A percentile compares a stretch with the other conserved stretches of the same genome.
Evolutionary conservation across 2,329 filamentous ascomycete genomes (phyloP).

Genomic region (Sclerotinia nivalis): DNA sequence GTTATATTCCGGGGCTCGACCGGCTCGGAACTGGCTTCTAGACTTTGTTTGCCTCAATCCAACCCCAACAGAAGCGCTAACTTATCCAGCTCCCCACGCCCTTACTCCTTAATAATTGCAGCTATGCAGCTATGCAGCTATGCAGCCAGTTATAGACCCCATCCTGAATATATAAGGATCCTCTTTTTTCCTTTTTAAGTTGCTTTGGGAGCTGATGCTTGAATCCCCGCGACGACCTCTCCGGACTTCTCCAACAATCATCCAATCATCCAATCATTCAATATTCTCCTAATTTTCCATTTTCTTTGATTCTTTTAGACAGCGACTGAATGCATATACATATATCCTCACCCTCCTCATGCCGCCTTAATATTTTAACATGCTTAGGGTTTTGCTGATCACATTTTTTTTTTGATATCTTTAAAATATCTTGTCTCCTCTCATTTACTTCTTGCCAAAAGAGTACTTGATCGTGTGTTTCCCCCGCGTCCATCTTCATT

Average conservation of each 20-base stretch:
- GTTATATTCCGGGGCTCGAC: not conserved
- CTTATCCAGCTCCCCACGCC: not conserved
- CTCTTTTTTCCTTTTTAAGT: too few species aligned
- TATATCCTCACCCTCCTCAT: not conserved
- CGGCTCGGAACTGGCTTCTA: not conserved
- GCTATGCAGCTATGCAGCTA: not conserved
- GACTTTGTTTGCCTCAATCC: not conserved
- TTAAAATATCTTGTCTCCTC: slow-evolving; percentile 6
- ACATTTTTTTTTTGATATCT: slow-evolving; percentile 1
- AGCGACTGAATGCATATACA: not conserved
- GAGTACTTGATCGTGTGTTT: slow-evolving; percentile 24
- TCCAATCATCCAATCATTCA: not conserved
- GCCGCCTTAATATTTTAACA: slow-evolving; percentile 10
- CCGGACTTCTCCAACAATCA: not conserved
- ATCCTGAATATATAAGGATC: too few species aligned
- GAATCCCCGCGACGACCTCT: too few species aligned
- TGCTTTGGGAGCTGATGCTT: too few species aligned
- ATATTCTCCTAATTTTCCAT: not conserved
- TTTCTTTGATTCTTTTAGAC: not conserved
- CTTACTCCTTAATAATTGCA: not conserved
- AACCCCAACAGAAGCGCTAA: not conserved
- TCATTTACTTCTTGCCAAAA: not conserved
- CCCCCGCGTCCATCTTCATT: slow-evolving; percentile 1
- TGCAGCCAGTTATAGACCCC: too few species aligned
- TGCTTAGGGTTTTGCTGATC: slow-evolving; percentile 1